These are phyloP conservation scores for Petrea volubilis DNA, from an alignment of 257 asterid species.

Conservation along the genomic window DNA sequence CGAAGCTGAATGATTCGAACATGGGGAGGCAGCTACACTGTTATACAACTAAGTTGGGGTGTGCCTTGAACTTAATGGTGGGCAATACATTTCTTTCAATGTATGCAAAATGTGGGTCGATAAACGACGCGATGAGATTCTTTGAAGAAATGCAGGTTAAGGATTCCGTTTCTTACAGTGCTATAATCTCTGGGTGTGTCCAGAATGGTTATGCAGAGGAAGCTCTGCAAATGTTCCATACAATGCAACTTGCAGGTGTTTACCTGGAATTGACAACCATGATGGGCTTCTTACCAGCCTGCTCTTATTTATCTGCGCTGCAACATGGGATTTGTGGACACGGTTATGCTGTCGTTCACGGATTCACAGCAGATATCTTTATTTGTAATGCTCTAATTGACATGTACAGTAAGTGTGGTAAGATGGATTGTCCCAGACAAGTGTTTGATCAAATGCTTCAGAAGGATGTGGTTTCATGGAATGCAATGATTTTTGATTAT, in stretches of 20 bases:
- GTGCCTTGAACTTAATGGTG: conserved; percentile 51
- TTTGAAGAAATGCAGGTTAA: conserved; percentile 52
- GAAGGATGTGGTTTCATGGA: conserved; percentile 88
- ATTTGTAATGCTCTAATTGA: conserved; percentile 72
- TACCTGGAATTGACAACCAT: conserved; percentile 64
- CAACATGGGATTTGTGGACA: conserved; percentile 69
- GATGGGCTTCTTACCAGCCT: conserved; percentile 88
- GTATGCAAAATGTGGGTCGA: conserved; percentile 75
- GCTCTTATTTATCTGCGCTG: conserved; percentile 76
- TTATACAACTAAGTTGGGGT: conserved; percentile 48
- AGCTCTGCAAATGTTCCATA: conserved; percentile 53
- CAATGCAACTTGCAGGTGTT: conserved; percentile 57
- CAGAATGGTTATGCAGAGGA: conserved; percentile 77
- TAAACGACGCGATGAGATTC: conserved; percentile 45
- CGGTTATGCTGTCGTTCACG: conserved; percentile 64
- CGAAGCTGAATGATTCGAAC: conserved; percentile 50
- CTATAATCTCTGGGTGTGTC: conserved; percentile 72
- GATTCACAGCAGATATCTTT: conserved; percentile 58
- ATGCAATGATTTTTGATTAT: conserved; percentile 76
- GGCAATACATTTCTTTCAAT: conserved; percentile 71
- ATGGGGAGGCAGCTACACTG: conserved; percentile 64
- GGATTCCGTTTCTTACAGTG: conserved; percentile 83
- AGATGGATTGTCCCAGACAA: conserved; percentile 48
- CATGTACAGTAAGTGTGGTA: conserved; percentile 89
- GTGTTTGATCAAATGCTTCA: conserved; percentile 57